phyloP scores from a whole-genome alignment of 257 asterid species.

The Solanum infundibuliforme region DNA sequence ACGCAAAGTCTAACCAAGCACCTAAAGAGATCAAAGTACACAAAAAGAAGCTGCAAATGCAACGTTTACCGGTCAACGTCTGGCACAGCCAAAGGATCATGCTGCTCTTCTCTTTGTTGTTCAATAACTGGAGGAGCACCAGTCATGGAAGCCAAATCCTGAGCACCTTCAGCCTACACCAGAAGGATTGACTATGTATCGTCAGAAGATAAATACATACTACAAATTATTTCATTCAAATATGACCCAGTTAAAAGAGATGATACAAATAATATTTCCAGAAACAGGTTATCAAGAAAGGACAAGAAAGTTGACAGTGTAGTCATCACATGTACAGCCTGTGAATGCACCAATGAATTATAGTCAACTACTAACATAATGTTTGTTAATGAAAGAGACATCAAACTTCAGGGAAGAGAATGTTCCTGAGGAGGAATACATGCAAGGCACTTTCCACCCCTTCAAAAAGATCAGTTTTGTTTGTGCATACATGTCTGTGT shows the following conservation, averaged over 20 bases:
- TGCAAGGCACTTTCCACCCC: not conserved
- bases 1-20: not conserved
- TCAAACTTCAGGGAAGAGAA: not conserved
- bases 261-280: not conserved
- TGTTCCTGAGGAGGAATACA: not conserved
- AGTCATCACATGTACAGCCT: not conserved
- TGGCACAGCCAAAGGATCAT: constrained; percentile 85
- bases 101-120: constrained; percentile 65
- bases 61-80: constrained; percentile 74
- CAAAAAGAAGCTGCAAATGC: not conserved
- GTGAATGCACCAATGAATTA: not conserved
- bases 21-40: not conserved
- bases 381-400: not conserved
- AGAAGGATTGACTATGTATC: not conserved
- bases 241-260: not conserved
- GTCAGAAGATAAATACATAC: not conserved
- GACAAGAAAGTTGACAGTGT: not conserved
- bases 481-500: not conserved
- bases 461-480: not conserved
- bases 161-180: constrained; percentile 60
- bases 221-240: not conserved
- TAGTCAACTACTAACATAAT: not conserved
- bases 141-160: constrained; percentile 50
- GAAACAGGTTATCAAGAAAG: not conserved
- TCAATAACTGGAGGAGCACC: constrained; percentile 55